Evolutionary conservation across 768 basidiomycete genomes (phyloP).

Genomic region (Zangia roseola): DNA sequence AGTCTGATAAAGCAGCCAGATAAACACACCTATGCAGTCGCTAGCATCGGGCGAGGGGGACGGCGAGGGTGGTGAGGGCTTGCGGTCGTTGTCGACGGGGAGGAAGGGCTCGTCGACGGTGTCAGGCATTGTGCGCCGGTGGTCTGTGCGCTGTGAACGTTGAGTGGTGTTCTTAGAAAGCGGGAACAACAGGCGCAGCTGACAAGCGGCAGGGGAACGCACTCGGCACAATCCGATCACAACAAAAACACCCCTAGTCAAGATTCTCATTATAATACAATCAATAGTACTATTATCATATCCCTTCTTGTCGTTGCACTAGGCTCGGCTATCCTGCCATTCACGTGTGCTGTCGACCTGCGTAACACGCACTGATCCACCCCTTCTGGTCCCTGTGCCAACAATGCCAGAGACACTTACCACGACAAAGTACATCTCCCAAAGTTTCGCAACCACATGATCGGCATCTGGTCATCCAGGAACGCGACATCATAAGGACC

Average conservation of each 20-base stretch:
- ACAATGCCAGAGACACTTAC: conserved; percentile 38
- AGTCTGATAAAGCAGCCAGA: conserved; percentile 29
- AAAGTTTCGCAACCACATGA: conserved; percentile 65
- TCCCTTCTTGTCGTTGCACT: conserved; percentile 19
- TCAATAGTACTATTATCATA: not conserved
- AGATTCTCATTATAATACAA: conserved; percentile 7
- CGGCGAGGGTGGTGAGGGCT: conserved; percentile 25
- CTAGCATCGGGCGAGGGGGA: conserved; percentile 47
- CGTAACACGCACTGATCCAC: conserved; percentile 59
- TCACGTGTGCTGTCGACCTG: not conserved
- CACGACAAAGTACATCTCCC: conserved; percentile 81
- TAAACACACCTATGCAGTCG: conserved; percentile 42
- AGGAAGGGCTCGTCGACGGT: conserved; percentile 18
- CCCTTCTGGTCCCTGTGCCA: conserved; percentile 64
- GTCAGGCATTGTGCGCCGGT: conserved; percentile 27
- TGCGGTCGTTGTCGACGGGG: conserved; percentile 18
- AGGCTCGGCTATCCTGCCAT: conserved; percentile 58
- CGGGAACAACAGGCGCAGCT: conserved; percentile 34
- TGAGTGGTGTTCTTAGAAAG: conserved; percentile 23
- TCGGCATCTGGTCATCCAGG: conserved; percentile 80
- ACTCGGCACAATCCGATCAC: conserved; percentile 35
- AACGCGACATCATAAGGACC: conserved; percentile 45
- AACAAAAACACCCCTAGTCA: conserved; percentile 18
- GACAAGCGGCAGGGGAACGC: conserved; percentile 30
- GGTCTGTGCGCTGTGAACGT: conserved; percentile 32